Percentiles rank a stretch among this genome's conserved stretches.
These are phyloP conservation scores for Leccinum rimulosum DNA, from an alignment of 768 basidiomycete species.

Conservation along the genomic window DNA sequence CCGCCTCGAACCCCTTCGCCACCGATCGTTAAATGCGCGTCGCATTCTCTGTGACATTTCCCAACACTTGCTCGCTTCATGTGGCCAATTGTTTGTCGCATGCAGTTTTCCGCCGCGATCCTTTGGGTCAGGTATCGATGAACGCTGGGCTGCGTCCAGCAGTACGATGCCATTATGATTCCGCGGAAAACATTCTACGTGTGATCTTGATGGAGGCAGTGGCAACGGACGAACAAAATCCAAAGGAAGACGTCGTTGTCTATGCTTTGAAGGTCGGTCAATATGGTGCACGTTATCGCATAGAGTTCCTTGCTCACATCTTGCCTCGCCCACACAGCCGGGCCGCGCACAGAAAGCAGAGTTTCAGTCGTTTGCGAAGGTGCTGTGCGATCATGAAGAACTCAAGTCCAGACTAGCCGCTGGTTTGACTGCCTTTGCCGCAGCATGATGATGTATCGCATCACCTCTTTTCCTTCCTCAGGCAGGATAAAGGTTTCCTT, in stretches of 20 bases:
- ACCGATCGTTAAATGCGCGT: conserved; percentile 17
- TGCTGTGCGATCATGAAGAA: conserved; percentile 39
- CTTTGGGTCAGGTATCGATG: conserved; percentile 68
- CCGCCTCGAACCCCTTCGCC: conserved; percentile 19
- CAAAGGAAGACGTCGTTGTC: conserved; percentile 46
- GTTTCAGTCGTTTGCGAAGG: conserved; percentile 51
- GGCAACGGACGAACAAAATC: conserved; percentile 22
- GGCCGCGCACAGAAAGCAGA: conserved; percentile 48
- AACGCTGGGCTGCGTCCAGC: conserved; percentile 55
- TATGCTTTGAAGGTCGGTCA: conserved; percentile 61
- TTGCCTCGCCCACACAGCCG: conserved; percentile 20
- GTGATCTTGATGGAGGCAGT: conserved; percentile 51
- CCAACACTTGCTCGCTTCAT: neutral
- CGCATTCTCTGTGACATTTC: conserved; percentile 2
- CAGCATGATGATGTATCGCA: conserved; percentile 13
- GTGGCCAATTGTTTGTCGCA: neutral
- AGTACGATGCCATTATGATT: conserved; percentile 57
- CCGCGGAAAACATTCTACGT: conserved; percentile 53
- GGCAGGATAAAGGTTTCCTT: neutral
- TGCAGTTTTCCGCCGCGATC: conserved; percentile 69
- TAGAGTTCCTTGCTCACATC: neutral
- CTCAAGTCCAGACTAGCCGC: conserved; percentile 19
- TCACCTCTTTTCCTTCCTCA: neutral
- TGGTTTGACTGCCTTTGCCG: neutral
- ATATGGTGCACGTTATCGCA: neutral